These are phyloP conservation scores for Brassica napus DNA, from an alignment of 345 rosid species.

Conservation along the genomic window Da-Ae NC_063450.1:50718001-50718500, in stretches of 20 bases:
- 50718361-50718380: constrained; percentile 85
- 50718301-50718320: constrained; percentile 11
- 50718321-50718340: constrained; percentile 4
- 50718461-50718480: neutral
- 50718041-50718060: constrained; percentile 92
- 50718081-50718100: constrained; percentile 98
- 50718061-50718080: constrained; percentile 89
- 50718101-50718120: constrained; percentile 99
- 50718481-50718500: neutral
- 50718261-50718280: constrained; percentile 86
- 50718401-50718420: constrained; percentile 94
- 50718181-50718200: constrained; percentile 40
- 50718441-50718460: neutral
- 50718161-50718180: neutral
- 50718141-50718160: neutral
- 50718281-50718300: constrained; percentile 66
- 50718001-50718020: constrained; percentile 96
- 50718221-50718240: constrained; percentile 95
- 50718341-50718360: constrained; percentile 15
- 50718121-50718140: constrained; percentile 14
- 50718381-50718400: constrained; percentile 71
- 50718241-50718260: constrained; percentile 94
- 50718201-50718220: constrained; percentile 94
- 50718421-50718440: constrained; percentile 4
- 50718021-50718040: constrained; percentile 94